Conservation (phyloP, 257 asterid species). For the Lycium ferocissimum region DNA sequence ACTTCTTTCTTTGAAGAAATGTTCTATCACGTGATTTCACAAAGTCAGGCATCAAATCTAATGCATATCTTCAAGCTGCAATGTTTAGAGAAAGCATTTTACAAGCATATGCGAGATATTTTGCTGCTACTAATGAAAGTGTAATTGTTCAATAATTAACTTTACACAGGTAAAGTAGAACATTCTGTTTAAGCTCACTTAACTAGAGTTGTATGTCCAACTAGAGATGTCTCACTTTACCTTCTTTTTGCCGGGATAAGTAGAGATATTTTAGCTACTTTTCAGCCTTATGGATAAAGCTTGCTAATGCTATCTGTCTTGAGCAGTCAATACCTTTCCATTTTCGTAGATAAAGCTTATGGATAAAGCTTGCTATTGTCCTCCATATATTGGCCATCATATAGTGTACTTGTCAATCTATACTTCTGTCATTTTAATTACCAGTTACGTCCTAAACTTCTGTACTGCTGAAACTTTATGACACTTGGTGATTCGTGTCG, state of each 20-base stretch:
- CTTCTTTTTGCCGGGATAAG: neutral
- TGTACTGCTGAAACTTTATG: neutral
- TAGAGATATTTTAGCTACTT: neutral
- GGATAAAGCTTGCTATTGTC: neutral
- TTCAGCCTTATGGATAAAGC: neutral
- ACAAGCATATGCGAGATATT: neutral
- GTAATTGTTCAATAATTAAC: conserved; percentile 1
- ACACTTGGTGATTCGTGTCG: neutral
- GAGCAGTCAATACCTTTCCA: neutral
- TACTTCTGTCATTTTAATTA: neutral
- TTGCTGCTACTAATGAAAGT: neutral
- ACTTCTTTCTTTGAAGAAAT: conserved; percentile 17
- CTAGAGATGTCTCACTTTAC: neutral
- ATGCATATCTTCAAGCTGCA: conserved; percentile 2
- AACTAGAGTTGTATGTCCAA: neutral
- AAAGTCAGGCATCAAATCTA: conserved; percentile 13
- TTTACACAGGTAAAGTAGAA: conserved; percentile 17
- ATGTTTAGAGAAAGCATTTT: neutral
- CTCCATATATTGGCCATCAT: neutral
- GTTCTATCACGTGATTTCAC: neutral
- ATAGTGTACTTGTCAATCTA: neutral
- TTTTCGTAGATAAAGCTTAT: neutral
- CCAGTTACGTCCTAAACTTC: neutral
- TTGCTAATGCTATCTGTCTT: conserved; percentile 15
- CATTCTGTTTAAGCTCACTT: neutral